Evolutionary conservation across 2,329 filamentous ascomycete species (phyloP).

Genomic region (Raffaelea albimanens): DNA sequence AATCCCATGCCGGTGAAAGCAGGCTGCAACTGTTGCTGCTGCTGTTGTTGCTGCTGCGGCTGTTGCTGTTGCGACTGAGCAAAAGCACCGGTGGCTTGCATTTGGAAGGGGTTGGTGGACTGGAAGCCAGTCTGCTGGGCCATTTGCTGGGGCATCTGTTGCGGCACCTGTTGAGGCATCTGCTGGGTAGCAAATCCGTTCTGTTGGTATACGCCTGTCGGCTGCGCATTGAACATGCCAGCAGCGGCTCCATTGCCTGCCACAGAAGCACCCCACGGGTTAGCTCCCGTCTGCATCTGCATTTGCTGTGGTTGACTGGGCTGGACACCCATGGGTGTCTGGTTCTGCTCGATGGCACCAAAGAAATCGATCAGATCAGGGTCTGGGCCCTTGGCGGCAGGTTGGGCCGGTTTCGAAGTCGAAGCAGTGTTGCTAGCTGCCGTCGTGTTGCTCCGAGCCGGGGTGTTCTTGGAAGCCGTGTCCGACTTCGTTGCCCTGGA

Average conservation of each 20-base stretch:
- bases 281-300: constrained; percentile 21
- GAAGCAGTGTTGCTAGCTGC: constrained; percentile 21
- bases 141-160: background rate
- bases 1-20: constrained; percentile 66
- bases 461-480: constrained; percentile 22
- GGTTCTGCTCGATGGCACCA: constrained; percentile 83
- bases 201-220: constrained; percentile 22
- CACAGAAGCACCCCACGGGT: constrained; percentile 24
- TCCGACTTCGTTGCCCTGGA: constrained; percentile 12
- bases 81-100: constrained; percentile 24
- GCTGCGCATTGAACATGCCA: constrained; percentile 24
- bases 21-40: constrained; percentile 30
- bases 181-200: constrained; percentile 19
- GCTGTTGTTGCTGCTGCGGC: constrained; percentile 27
- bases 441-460: constrained; percentile 29
- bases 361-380: constrained; percentile 91
- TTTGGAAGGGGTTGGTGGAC: constrained; percentile 32
- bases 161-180: background rate
- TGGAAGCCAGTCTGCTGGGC: constrained; percentile 30
- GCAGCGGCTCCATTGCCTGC: constrained; percentile 17
- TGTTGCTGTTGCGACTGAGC: constrained; percentile 26
- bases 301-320: constrained; percentile 16
- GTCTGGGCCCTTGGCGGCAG: constrained; percentile 54
- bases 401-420: constrained; percentile 32
- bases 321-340: constrained; percentile 55